Base-by-base conservation (phyloP, 78 protist species). In the Goniomonas avonlea region DNA sequence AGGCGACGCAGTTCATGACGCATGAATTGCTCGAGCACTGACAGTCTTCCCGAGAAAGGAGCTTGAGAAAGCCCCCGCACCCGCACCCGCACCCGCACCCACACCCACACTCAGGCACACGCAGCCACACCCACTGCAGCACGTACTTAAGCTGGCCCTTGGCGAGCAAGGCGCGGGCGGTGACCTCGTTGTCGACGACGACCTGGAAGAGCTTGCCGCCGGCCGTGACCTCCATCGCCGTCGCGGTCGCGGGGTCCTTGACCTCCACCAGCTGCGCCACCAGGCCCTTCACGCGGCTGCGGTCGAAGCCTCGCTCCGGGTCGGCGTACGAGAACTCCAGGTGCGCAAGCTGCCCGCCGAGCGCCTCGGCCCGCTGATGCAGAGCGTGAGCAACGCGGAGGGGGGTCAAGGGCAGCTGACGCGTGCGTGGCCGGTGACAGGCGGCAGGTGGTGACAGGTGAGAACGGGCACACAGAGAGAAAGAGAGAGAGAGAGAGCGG, bases 161-260 rank as follows among this genome's bases (percentile, higher is more conserved):
- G 37, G 45, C 8, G 15, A 97, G 77, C 50, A 17, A 97, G 87
- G 43, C 34, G 55, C 82, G 81, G 53, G 66, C 89, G 96, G 93
- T 92, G 8, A 35, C 71, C 15, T 92, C 96, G 43, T 41, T 79
- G 34, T 94, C 96, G 11, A 96, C 93, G 8, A 97, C 90, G 9
- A 97, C 93, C 23, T 95, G 87, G 85, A 81, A 92, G 29, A 97
- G 89, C 45, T 63, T 53, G 23, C 92, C 93, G 68, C 98, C 97
- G 2, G 97, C 96, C 23, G 92, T 60, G 21, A 90, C 71, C 68
- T 93, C 95, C 35, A 94, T 73, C 8, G 98, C 98, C 18, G 91
- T 85, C 5, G 88, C 80, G 3, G 80, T 74, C 38, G 3, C 1
- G 18, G 66, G 29, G 9, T 88, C 85, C 39, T 40, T 43, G 23